Evolutionary conservation across 208 protist species (phyloP).

Genomic region (Eutreptiella sp.): DNA sequence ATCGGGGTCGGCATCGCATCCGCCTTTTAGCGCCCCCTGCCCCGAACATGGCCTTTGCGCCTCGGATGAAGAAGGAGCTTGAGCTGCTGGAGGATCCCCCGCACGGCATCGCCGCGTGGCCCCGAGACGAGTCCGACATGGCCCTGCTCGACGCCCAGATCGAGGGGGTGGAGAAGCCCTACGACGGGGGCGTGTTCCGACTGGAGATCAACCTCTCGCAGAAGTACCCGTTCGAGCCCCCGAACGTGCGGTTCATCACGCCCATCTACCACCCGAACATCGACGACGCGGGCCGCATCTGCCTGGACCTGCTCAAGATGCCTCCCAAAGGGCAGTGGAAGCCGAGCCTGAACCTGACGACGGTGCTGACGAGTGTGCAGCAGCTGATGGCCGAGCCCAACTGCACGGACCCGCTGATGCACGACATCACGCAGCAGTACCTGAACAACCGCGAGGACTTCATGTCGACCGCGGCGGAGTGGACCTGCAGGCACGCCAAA

Average conservation of each 20-base stretch:
- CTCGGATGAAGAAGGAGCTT: constrained; percentile 4
- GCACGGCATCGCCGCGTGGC: not conserved
- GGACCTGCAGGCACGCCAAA: too few relatives aligned
- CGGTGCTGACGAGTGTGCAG: constrained; percentile 37
- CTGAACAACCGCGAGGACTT: too few relatives aligned
- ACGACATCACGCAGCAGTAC: too few relatives aligned
- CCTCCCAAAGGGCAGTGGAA: constrained; percentile 45
- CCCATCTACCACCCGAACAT: constrained; percentile 79
- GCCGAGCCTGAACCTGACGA: constrained; percentile 38
- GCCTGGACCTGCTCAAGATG: constrained; percentile 58
- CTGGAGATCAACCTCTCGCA: constrained; percentile 26
- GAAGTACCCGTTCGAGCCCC: constrained; percentile 66
- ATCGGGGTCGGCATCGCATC: too few relatives aligned
- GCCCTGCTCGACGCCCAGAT: constrained; percentile 16
- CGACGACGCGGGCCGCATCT: constrained; percentile 60
- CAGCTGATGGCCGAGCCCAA: constrained; percentile 47
- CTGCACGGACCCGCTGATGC: constrained; percentile 44
- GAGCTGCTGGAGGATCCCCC: constrained; percentile 2
- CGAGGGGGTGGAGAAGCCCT: constrained; percentile 33
- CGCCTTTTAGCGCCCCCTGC: too few relatives aligned
- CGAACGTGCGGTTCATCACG: constrained; percentile 56
- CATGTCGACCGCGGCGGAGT: too few relatives aligned
- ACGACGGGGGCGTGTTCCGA: constrained; percentile 36
- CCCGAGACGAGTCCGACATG: not conserved
- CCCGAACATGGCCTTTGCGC: too few relatives aligned